A percentile compares a stretch with the other conserved stretches of the same genome.
Conservation (phyloP, 164 flowering plant species). For the Pachysandra terminalis region DNA sequence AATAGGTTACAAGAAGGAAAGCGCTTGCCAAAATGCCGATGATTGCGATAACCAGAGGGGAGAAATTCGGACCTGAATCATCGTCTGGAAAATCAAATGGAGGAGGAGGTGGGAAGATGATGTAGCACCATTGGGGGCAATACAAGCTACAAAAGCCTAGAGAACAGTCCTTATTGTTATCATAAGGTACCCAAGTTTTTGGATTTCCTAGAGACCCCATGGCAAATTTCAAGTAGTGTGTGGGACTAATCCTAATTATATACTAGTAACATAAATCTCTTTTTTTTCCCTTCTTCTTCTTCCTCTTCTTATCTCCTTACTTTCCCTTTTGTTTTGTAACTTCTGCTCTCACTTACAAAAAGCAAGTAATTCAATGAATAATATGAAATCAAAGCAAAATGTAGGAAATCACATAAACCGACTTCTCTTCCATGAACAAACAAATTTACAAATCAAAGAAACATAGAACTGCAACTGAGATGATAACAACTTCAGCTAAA, state of each 20-base stretch:
- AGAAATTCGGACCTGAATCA: conserved; percentile 44
- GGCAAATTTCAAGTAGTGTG: neutral
- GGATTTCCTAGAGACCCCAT: conserved; percentile 61
- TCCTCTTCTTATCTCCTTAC: too few relatives aligned
- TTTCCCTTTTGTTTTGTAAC: too few relatives aligned
- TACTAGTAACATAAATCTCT: neutral
- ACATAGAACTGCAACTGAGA: neutral
- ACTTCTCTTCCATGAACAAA: neutral
- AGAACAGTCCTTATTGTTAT: conserved; percentile 59
- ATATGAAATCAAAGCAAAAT: neutral
- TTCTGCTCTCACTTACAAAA: neutral
- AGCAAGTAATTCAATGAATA: neutral
- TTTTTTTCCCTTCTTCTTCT: neutral
- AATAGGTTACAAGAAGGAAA: conserved; percentile 69
- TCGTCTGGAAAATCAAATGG: conserved; percentile 38
- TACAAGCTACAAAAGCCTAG: conserved; percentile 61
- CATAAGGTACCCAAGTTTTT: conserved; percentile 58
- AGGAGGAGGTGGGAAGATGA: conserved; percentile 75
- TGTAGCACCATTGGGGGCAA: conserved; percentile 85
- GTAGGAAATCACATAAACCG: neutral
- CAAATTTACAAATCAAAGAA: neutral
- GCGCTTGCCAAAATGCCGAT: conserved; percentile 72
- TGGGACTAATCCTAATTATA: conserved; percentile 4
- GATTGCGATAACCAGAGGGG: conserved; percentile 72
- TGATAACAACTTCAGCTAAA: neutral